These are phyloP conservation scores for Phialocephala sp. DNA, from an alignment of 2,329 filamentous ascomycete species.

Conservation along the genomic window DNA sequence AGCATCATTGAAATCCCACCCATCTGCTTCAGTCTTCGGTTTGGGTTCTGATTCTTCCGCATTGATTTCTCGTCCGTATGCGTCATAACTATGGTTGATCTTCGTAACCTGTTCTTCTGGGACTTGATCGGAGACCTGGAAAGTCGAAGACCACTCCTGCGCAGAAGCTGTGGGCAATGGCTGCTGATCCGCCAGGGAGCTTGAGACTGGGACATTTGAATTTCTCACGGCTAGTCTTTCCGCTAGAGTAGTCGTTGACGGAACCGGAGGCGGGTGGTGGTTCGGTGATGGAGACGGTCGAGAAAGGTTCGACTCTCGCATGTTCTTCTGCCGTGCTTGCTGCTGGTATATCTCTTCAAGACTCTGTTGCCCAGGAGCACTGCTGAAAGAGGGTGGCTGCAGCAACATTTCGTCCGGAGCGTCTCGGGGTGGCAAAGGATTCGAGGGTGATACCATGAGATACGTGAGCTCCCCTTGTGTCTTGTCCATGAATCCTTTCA, in stretches of 20 bases:
- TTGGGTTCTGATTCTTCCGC: conserved; percentile 53
- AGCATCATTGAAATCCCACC: conserved; percentile 92
- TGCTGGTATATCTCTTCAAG: conserved; percentile 42
- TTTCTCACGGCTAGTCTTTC: conserved; percentile 39
- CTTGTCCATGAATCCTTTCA: conserved; percentile 69
- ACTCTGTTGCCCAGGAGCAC: conserved; percentile 45
- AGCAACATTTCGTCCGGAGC: conserved; percentile 65
- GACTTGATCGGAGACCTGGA: conserved; percentile 39
- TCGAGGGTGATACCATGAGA: conserved; percentile 70
- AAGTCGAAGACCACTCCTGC: conserved; percentile 45
- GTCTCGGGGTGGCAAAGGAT: conserved; percentile 68
- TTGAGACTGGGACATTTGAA: conserved; percentile 55
- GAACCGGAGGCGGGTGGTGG: conserved; percentile 63
- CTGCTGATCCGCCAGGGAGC: conserved; percentile 56
- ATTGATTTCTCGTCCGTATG: conserved; percentile 57
- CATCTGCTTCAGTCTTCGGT: conserved; percentile 65
- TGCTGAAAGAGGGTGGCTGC: conserved; percentile 52
- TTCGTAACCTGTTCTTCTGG: conserved; percentile 62
- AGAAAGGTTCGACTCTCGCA: conserved; percentile 55
- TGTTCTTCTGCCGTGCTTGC: conserved; percentile 59
- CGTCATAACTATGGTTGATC: conserved; percentile 63
- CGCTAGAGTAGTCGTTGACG: conserved; percentile 45
- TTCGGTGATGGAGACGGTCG: conserved; percentile 61
- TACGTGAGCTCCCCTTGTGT: conserved; percentile 70
- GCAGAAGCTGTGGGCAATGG: conserved; percentile 49